Percentiles rank a stretch among this genome's conserved stretches.
Conservation (phyloP, 192 early-diverging fungal genomes). For the Linnemannia elongata region DNA sequence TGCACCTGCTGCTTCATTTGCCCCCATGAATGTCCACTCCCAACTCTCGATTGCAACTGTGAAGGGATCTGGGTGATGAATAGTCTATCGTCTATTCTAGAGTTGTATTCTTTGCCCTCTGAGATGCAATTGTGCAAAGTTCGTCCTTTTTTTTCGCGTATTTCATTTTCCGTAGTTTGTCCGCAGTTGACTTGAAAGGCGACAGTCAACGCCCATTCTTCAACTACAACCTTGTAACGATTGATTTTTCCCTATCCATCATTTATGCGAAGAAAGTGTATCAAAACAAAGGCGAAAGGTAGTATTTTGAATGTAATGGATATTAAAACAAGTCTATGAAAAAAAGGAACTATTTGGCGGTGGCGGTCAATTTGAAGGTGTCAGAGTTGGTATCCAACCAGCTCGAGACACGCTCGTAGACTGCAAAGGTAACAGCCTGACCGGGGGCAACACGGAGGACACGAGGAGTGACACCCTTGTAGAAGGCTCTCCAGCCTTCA, state of each 20-base stretch:
- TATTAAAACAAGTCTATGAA: not conserved
- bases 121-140: too few relatives aligned
- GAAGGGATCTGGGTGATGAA: too few relatives aligned
- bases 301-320: not conserved
- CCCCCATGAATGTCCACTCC: too few relatives aligned
- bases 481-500: slow-evolving; percentile 94
- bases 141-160: too few relatives aligned
- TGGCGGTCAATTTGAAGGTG: slow-evolving; percentile 40
- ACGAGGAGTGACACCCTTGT: slow-evolving; percentile 94
- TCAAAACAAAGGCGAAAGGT: not conserved
- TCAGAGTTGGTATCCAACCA: slow-evolving; percentile 71
- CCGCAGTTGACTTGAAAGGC: too few relatives aligned
- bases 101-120: too few relatives aligned
- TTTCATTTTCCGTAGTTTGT: too few relatives aligned
- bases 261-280: not conserved
- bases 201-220: too few relatives aligned
- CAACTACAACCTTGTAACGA: too few relatives aligned
- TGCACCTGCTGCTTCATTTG: too few relatives aligned
- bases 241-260: not conserved
- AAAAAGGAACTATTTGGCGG: slow-evolving; percentile 16
- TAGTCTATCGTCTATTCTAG: too few relatives aligned
- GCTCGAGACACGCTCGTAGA: slow-evolving; percentile 88
- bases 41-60: too few relatives aligned
- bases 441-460: slow-evolving; percentile 96
- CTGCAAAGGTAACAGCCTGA: slow-evolving; percentile 97